These are phyloP conservation scores for Trichoderma harzianum DNA, from an alignment of 2,329 filamentous ascomycete genomes.

Conservation along the genomic window DNA sequence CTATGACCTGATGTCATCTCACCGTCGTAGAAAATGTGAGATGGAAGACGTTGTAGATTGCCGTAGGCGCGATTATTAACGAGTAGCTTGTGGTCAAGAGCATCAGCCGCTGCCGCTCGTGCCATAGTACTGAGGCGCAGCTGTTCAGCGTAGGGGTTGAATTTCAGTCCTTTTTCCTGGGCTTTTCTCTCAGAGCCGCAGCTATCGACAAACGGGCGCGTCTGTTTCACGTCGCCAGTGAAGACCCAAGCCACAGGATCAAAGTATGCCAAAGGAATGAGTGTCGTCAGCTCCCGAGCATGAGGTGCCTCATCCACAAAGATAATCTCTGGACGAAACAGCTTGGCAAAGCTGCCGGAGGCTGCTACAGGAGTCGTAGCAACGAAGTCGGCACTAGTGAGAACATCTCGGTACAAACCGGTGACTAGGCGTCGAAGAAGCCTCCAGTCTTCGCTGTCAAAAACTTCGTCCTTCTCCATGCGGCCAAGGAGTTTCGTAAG, in stretches of 20 bases:
- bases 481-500: conserved; percentile 37
- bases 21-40: conserved; percentile 40
- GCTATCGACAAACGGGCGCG: conserved; percentile 40
- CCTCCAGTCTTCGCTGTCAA: conserved; percentile 29
- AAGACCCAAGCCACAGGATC: conserved; percentile 43
- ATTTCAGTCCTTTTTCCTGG: conserved; percentile 22
- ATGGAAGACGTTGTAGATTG: conserved; percentile 40
- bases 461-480: conserved; percentile 29
- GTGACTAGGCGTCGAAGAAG: conserved; percentile 32
- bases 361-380: conserved; percentile 46
- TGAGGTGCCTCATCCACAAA: conserved; percentile 72
- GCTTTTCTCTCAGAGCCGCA: conserved; percentile 21
- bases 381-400: conserved; percentile 41
- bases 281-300: conserved; percentile 42
- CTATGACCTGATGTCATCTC: conserved; percentile 37
- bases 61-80: conserved; percentile 39
- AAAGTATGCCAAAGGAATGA: conserved; percentile 44
- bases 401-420: conserved; percentile 37
- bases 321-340: conserved; percentile 78
- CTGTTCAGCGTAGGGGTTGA: conserved; percentile 34
- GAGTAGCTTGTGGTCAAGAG: conserved; percentile 32
- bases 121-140: conserved; percentile 38
- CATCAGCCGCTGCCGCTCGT: conserved; percentile 32
- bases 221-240: conserved; percentile 45
- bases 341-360: conserved; percentile 34